Evolutionary conservation across 2,329 filamentous ascomycete species (phyloP).

Genomic region (Aspergillus sp.): DNA sequence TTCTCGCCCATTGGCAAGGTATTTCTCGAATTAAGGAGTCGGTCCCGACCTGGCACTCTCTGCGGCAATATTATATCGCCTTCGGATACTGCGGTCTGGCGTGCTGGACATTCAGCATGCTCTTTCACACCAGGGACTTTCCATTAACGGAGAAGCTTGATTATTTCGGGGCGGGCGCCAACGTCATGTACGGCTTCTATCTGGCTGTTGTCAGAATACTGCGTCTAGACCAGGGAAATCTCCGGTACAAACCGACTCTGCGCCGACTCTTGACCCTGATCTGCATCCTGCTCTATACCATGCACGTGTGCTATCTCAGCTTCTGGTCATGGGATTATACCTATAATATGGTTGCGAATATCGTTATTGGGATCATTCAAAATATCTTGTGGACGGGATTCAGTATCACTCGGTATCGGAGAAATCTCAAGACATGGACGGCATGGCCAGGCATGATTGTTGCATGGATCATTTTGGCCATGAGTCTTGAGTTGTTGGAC

Average conservation of each 20-base stretch:
- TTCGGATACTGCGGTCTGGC: conserved; percentile 78
- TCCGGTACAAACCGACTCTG: conserved; percentile 47
- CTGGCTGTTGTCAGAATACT: conserved; percentile 79
- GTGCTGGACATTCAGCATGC: conserved; percentile 81
- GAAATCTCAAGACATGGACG: conserved; percentile 71
- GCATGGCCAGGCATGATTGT: conserved; percentile 88
- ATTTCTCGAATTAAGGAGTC: conserved; percentile 63
- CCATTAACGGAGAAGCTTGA: conserved; percentile 83
- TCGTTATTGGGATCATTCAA: conserved; percentile 71
- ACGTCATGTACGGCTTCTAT: conserved; percentile 86
- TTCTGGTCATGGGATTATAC: conserved; percentile 89
- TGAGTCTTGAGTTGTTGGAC: conserved; percentile 93
- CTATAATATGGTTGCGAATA: conserved; percentile 97
- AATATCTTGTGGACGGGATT: conserved; percentile 86
- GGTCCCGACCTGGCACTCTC: conserved; percentile 68
- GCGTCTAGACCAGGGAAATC: conserved; percentile 62
- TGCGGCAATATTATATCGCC: conserved; percentile 73
- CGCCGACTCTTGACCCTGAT: conserved; percentile 70
- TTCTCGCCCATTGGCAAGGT: conserved; percentile 76
- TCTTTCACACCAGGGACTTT: conserved; percentile 93
- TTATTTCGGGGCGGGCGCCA: conserved; percentile 90
- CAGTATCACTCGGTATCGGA: conserved; percentile 67
- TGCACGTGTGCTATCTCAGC: conserved; percentile 79
- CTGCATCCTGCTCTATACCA: conserved; percentile 66
- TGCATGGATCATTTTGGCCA: conserved; percentile 83